Conservation (phyloP, 2,329 filamentous ascomycete species). For the Neurospora crassa region DNA sequence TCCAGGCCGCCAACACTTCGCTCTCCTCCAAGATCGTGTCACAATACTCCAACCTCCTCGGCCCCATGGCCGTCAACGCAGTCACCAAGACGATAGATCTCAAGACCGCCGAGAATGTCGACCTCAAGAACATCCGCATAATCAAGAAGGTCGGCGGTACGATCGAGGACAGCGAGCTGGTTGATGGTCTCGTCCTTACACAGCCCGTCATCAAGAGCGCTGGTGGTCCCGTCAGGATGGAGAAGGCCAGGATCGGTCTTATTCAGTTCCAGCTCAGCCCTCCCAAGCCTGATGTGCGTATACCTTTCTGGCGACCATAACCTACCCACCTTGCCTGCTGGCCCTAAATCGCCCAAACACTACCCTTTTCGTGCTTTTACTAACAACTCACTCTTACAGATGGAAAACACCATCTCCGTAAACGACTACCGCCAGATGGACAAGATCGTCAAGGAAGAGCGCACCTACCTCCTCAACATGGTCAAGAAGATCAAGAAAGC, state of each 20-base stretch:
- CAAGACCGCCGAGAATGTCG: constrained; percentile 92
- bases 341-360: no score
- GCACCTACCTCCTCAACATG: constrained; percentile 95
- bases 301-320: not conserved
- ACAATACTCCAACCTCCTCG: constrained; percentile 87
- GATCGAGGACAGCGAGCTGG: constrained; percentile 95
- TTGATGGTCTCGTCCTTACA: constrained; percentile 86
- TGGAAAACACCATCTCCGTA: constrained; percentile 99
- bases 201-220: constrained; percentile 91
- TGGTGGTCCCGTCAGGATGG: constrained; percentile 82
- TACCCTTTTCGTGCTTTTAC: not conserved
- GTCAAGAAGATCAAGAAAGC: constrained; percentile 99
- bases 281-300: constrained; percentile 81
- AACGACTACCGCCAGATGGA: constrained; percentile 99
- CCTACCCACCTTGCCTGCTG: no score
- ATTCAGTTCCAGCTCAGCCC: constrained; percentile 99
- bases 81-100: constrained; percentile 93
- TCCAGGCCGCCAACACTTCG: constrained; percentile 94
- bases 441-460: constrained; percentile 99
- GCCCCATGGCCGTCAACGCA: constrained; percentile 96
- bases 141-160: constrained; percentile 97
- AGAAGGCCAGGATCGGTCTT: constrained; percentile 93
- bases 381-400: constrained; percentile 37
- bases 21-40: constrained; percentile 98
- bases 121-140: constrained; percentile 91